These are phyloP conservation scores for Lobulomyces angularis DNA, from an alignment of 192 early-diverging fungal species.

Conservation along the genomic window DNA sequence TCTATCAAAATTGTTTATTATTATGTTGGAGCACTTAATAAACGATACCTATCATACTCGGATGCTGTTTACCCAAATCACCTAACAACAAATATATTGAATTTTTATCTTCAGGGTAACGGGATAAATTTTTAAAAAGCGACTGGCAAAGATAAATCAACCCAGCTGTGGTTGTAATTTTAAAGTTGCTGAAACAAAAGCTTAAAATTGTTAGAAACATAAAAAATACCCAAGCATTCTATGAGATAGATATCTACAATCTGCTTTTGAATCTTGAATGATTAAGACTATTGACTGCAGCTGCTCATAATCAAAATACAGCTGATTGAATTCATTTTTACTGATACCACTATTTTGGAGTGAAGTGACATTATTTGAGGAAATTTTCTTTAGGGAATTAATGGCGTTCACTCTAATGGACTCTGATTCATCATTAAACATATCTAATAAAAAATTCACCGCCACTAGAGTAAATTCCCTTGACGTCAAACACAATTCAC, in stretches of 20 bases:
- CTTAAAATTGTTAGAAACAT: too few species aligned
- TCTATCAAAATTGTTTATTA: slow-evolving; percentile 17
- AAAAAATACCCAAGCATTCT: slow-evolving; percentile 50
- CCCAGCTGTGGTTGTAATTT: slow-evolving; percentile 2
- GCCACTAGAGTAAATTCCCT: slow-evolving; percentile 41
- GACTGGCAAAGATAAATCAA: slow-evolving; percentile 11
- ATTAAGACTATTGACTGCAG: slow-evolving; percentile 59
- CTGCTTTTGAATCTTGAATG: slow-evolving; percentile 59
- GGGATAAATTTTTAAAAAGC: slow-evolving; percentile 47
- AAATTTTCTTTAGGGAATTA: slow-evolving; percentile 60
- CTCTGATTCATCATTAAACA: slow-evolving; percentile 94
- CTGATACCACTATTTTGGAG: too few species aligned
- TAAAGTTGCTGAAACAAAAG: too few species aligned
- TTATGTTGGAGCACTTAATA: slow-evolving; percentile 33
- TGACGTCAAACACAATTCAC: slow-evolving; percentile 60
- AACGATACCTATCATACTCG: slow-evolving; percentile 17
- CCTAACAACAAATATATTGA: slow-evolving; percentile 56
- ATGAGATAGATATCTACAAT: slow-evolving; percentile 60
- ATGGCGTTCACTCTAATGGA: slow-evolving; percentile 72
- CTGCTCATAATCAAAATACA: slow-evolving; percentile 65
- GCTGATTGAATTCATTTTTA: too few species aligned
- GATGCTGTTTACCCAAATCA: slow-evolving; percentile 51
- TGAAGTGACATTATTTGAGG: slow-evolving; percentile 30
- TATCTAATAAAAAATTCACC: slow-evolving; percentile 34
- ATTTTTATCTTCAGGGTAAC: slow-evolving; percentile 56